Conservation (phyloP, 2,329 filamentous ascomycete genomes). For the Penicillium sp. region DNA sequence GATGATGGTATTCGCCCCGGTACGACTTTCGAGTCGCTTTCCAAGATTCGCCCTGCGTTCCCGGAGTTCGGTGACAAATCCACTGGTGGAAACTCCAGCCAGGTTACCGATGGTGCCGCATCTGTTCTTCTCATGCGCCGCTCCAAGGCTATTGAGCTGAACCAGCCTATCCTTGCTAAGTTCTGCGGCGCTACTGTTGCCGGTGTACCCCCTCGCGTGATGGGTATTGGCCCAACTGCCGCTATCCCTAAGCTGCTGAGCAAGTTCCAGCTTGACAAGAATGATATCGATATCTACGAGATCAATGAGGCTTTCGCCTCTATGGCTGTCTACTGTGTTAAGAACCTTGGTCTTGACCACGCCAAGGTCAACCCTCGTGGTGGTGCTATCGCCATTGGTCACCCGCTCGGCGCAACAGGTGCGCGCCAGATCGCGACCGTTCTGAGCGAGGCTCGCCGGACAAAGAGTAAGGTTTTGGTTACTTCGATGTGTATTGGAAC, state of each 20-base stretch:
- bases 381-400: constrained; percentile 87
- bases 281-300: constrained; percentile 87
- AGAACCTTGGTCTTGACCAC: constrained; percentile 62
- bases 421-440: constrained; percentile 89
- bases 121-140: constrained; percentile 93
- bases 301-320: constrained; percentile 97
- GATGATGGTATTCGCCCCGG: constrained; percentile 91
- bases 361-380: constrained; percentile 88
- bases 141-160: constrained; percentile 78
- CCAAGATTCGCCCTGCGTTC: constrained; percentile 88
- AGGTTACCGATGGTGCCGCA: constrained; percentile 91
- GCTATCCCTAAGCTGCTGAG: constrained; percentile 76
- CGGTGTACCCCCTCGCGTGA: constrained; percentile 87
- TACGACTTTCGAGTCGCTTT: constrained; percentile 77
- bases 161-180: constrained; percentile 90
- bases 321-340: constrained; percentile 92
- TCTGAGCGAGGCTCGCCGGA: constrained; percentile 76
- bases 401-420: constrained; percentile 86
- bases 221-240: constrained; percentile 71
- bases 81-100: constrained; percentile 90
- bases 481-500: constrained; percentile 85
- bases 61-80: constrained; percentile 81
- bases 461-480: constrained; percentile 85
- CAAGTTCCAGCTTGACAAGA: constrained; percentile 72
- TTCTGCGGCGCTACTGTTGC: constrained; percentile 89